Evolutionary conservation across 106 monocot genomes (phyloP), one percentile per base, ranked within the genome.

Genomic region (Iris macrosiphon): DNA sequence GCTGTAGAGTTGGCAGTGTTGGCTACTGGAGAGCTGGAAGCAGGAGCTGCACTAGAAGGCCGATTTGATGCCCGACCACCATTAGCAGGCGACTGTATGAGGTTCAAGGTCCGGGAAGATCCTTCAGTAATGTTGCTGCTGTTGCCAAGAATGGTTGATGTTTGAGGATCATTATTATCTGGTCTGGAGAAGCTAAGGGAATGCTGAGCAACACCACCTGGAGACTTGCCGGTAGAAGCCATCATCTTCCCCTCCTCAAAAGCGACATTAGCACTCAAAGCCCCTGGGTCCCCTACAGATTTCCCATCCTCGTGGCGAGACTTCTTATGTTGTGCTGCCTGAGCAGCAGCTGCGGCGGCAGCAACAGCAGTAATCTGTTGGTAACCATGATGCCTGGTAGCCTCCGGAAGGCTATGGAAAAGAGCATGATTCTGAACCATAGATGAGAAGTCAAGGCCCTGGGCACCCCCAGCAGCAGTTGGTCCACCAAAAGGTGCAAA

Each of bases 361-460:
- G 70, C 49, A 0, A 66, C 62, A 15, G 72, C 40, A 0, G 49
- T 39, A 4, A 84, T 45, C 60, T 82, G 85, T n/a, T n/a, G n/a
- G 41, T 74, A 79, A 0, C 76, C 58, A 29, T 82, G 91, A 37
- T 85, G 95, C 24, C 78, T 71, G 6, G 85, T 60, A 9, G 56
- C 64, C 11, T 89, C 89, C 0, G 81, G 76, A 12, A 81, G 55
- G 53, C 61, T 70, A 50, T 85, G 89, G 30, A 82, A 75, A 0
- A 92, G 23, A 0, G 75, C 42, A 40, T 82, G 85, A 31, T 69
- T 94, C 35, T 80, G 93, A 9, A 74, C 52, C 21, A 79, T 40
- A 13, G 85, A 59, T 32, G 88, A 79, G 50, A 95, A 89, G 30
- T 95, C 89, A 0, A 95, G 60, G 10, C 79, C 82, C 18, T 56